These are phyloP conservation scores for Glaciozyma martinii DNA, from an alignment of 768 basidiomycete species.

Conservation along the genomic window DNA sequence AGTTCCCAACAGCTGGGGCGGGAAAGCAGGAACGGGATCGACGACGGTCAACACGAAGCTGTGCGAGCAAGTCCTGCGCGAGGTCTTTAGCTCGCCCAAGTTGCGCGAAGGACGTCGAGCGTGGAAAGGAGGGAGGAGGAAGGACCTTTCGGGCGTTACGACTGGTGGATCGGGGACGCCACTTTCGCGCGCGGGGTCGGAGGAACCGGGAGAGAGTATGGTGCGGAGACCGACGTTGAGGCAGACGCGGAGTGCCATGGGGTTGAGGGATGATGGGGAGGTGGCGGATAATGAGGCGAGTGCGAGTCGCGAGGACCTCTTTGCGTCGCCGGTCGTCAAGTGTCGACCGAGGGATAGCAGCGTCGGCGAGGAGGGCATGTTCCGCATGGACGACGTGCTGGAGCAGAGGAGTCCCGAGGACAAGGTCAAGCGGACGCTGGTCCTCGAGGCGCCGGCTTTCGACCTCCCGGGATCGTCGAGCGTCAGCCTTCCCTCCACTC, in stretches of 20 bases:
- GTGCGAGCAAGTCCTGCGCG: constrained; percentile 90
- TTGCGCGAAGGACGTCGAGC: constrained; percentile 46
- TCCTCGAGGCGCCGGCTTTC: not conserved
- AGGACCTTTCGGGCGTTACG: not conserved
- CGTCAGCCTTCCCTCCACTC: not conserved
- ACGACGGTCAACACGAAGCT: constrained; percentile 88
- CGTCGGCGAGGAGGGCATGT: constrained; percentile 17
- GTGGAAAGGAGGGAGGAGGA: constrained; percentile 26
- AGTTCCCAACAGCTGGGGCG: not conserved
- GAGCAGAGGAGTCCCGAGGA: not conserved
- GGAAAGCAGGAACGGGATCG: constrained; percentile 48
- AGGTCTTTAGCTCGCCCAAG: constrained; percentile 53
- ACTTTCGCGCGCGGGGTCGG: not conserved
- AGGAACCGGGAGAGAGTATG: constrained; percentile 1
- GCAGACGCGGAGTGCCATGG: constrained; percentile 12
- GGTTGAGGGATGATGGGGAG: not conserved
- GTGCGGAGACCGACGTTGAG: constrained; percentile 12
- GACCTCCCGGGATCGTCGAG: not conserved
- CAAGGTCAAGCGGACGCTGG: not conserved
- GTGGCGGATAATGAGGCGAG: not conserved
- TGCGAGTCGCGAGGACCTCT: not conserved
- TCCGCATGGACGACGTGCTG: constrained; percentile 29
- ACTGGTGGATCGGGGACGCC: not conserved
- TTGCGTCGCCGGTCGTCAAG: not conserved
- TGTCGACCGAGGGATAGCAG: not conserved